Percentiles rank a stretch among this genome's conserved stretches.
These are phyloP conservation scores for Sphaceloma murrayae DNA, from an alignment of 2,329 filamentous ascomycete species.

Conservation along the genomic window DNA sequence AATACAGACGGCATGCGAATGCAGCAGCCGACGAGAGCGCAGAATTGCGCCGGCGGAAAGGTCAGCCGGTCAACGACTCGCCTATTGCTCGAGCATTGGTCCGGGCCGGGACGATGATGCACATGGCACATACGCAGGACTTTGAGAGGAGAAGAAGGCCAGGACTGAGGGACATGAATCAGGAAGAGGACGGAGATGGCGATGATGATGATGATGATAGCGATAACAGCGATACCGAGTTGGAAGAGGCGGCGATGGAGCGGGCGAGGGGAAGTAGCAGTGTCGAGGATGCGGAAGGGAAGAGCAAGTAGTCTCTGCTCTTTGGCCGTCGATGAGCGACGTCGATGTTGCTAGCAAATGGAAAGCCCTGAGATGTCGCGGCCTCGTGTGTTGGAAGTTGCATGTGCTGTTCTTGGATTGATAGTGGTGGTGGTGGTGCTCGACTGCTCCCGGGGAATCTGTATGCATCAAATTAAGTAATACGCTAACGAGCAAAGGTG, in stretches of 20 bases:
- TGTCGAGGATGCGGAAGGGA: not conserved
- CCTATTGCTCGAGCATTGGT: slow-evolving; percentile 36
- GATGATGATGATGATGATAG: slow-evolving; percentile 25
- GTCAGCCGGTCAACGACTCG: slow-evolving; percentile 24
- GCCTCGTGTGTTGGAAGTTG: too few species aligned
- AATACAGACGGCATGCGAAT: slow-evolving; percentile 1
- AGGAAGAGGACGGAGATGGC: slow-evolving; percentile 5
- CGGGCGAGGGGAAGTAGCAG: slow-evolving; percentile 20
- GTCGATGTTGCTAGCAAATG: too few species aligned
- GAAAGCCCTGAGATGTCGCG: too few species aligned
- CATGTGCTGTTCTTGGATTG: too few species aligned
- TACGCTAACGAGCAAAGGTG: too few species aligned
- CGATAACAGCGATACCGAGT: slow-evolving; percentile 29
- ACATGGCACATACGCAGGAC: slow-evolving; percentile 78
- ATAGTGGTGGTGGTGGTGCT: too few species aligned
- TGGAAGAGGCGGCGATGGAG: slow-evolving; percentile 32
- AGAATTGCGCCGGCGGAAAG: slow-evolving; percentile 18
- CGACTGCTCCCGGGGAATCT: too few species aligned
- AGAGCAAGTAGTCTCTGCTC: not conserved
- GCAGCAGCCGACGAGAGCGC: slow-evolving; percentile 11
- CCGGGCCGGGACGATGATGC: slow-evolving; percentile 59
- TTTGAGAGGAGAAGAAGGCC: slow-evolving; percentile 69
- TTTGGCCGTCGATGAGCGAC: too few species aligned
- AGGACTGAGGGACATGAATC: slow-evolving; percentile 29
- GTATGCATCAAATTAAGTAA: too few species aligned